These are phyloP conservation scores for Wickerhamomyces ciferrii DNA, from an alignment of 805 yeast genomes.

Conservation along the genomic window DNA sequence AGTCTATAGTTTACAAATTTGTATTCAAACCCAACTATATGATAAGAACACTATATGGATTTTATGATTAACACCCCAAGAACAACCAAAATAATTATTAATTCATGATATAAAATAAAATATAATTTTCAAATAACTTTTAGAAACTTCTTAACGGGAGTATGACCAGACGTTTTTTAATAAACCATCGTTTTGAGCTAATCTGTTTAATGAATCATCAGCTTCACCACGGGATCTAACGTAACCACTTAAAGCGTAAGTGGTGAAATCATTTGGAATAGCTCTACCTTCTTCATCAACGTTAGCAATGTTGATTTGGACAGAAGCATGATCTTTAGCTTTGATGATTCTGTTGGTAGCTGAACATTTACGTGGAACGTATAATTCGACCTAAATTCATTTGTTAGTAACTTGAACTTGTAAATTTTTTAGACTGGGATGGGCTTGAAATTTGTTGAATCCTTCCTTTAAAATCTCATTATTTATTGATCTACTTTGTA, in stretches of 20 bases:
- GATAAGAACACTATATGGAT: background rate
- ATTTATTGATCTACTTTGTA: too few relatives aligned
- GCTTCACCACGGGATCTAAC: conserved; percentile 99
- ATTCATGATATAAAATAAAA: conserved; percentile 11
- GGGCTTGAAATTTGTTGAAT: too few relatives aligned
- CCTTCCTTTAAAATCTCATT: too few relatives aligned
- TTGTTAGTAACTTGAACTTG: background rate
- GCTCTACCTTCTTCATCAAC: conserved; percentile 97
- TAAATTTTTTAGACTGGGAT: background rate
- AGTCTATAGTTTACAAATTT: background rate
- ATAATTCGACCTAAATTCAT: conserved; percentile 82
- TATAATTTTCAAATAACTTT: conserved; percentile 1
- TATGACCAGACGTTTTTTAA: conserved; percentile 93
- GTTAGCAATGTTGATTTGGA: conserved; percentile 97
- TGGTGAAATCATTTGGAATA: conserved; percentile 82
- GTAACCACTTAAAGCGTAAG: conserved; percentile 96
- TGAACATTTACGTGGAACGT: conserved; percentile 99
- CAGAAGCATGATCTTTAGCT: conserved; percentile 99
- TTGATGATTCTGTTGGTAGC: conserved; percentile 99
- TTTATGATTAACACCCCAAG: background rate
- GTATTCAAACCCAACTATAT: background rate
- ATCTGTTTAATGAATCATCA: conserved; percentile 98
- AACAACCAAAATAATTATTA: too few relatives aligned
- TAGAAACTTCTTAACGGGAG: conserved; percentile 63
- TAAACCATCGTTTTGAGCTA: conserved; percentile 98